Percentiles rank a stretch among this genome's conserved stretches.
Conservation (phyloP, 2,329 filamentous ascomycete genomes). For the Graphiopsis chlorocephala region DNA sequence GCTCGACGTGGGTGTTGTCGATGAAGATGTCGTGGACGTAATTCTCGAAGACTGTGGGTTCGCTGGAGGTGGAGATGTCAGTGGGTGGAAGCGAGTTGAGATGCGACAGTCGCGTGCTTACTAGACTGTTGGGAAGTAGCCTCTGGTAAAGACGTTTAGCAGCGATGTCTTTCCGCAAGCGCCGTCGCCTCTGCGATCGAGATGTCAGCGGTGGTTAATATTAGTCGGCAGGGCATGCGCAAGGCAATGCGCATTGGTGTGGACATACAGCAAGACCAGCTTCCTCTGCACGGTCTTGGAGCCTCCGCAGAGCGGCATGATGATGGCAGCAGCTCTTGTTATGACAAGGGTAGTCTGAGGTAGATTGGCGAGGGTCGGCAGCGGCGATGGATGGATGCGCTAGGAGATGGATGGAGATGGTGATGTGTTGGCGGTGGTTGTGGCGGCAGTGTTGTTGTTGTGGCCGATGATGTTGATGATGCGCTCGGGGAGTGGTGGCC, state of each 20-base stretch:
- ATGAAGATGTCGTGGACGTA: conserved; percentile 99
- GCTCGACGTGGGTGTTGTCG: conserved; percentile 92
- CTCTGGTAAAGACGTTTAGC: conserved; percentile 97
- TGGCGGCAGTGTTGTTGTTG: not conserved
- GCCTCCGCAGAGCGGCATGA: conserved; percentile 50
- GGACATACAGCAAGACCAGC: conserved; percentile 79
- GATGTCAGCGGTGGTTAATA: conserved; percentile 18
- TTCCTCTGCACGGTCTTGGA: conserved; percentile 85
- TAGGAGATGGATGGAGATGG: not conserved
- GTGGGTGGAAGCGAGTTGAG: not conserved
- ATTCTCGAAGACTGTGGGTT: conserved; percentile 98
- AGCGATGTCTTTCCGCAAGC: conserved; percentile 96
- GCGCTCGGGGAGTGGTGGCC: not conserved
- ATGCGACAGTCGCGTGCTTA: conserved; percentile 42
- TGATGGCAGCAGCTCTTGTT: conserved; percentile 13
- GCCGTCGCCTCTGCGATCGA: conserved; percentile 73
- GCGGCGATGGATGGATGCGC: conserved; percentile 10
- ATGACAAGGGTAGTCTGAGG: not conserved
- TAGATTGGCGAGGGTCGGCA: not conserved
- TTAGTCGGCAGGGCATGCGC: not conserved
- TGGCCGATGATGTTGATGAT: not conserved
- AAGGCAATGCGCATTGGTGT: conserved; percentile 22
- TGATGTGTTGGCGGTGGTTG: not conserved
- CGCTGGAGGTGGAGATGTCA: conserved; percentile 47
- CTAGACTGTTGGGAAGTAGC: conserved; percentile 97